phyloP scores from a whole-genome alignment of 306 rosid species.

The Cucumis melo region DNA sequence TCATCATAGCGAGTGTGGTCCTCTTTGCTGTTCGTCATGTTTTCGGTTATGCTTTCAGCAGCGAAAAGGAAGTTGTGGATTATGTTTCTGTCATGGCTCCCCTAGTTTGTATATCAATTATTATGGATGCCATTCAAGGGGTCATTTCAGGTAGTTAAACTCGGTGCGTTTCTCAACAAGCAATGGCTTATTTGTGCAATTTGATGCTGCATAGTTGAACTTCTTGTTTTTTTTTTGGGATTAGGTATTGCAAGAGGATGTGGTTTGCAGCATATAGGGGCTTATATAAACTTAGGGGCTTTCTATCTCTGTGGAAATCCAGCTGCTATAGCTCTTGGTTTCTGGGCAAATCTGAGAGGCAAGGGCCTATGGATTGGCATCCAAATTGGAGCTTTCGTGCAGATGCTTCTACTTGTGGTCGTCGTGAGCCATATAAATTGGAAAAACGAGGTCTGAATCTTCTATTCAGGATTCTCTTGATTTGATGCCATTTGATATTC shows the following conservation, averaged over 20 bases:
- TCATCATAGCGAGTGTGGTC: slow-evolving; percentile 20
- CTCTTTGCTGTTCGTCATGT: slow-evolving; percentile 33
- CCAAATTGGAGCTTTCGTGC: slow-evolving; percentile 45
- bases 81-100: slow-evolving; percentile 65
- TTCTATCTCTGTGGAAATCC: slow-evolving; percentile 72
- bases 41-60: slow-evolving; percentile 53
- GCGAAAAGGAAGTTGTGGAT: slow-evolving; percentile 50
- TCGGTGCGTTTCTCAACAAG: not conserved
- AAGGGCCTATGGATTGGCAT: slow-evolving; percentile 69
- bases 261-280: slow-evolving; percentile 72
- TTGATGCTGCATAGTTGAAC: not conserved
- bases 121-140: slow-evolving; percentile 52
- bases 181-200: not conserved
- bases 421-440: slow-evolving; percentile 36
- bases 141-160: slow-evolving; percentile 41
- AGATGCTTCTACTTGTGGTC: slow-evolving; percentile 23
- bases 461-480: not conserved
- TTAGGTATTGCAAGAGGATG: slow-evolving; percentile 62
- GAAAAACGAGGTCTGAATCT: slow-evolving; percentile 35
- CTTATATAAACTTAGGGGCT: slow-evolving; percentile 55
- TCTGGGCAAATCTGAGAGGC: slow-evolving; percentile 37
- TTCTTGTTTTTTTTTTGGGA: not conserved
- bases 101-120: slow-evolving; percentile 34
- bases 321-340: slow-evolving; percentile 35
- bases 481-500: not conserved